Base-by-base conservation (phyloP, 129 eudicot species). In the Logfia minima region DNA sequence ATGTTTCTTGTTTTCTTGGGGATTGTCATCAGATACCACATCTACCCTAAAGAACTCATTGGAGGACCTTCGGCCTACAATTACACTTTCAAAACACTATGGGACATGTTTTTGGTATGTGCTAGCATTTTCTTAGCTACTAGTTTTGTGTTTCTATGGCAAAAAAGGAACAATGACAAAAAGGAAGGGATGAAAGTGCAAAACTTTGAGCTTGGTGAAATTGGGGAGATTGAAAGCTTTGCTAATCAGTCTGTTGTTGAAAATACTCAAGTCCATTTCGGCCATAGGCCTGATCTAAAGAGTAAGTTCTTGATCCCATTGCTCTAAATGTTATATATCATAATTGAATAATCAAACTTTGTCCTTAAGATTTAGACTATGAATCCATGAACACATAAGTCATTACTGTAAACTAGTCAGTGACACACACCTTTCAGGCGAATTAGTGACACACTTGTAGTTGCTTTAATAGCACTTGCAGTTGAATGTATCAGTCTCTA, bases 281-380 rank as follows among this genome's bases (percentile, higher is more conserved):
- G 96, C 21, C 81, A 29, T 39, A 82, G 97, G 71, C 97, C 96
- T 60, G 88, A 88, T 79, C 85, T 91, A 18, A 86, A 86, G 80
- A 88, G 94, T 86, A 87, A 77, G 87, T 66, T 52, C 3, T 53
- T 8, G 24, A 39, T 59, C 45, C 55, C 22, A 18, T 48, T 69
- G 32, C 5, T 37, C 23, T 51, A 28, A 41, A 62, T 14, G 7
- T 8, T 77, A 85, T 70, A 48, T 48, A 48, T 13, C 0, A 48
- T 48, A 14, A 45, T 45, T 13, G 18, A 45, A 48, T 48, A 48
- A 43, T 43, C 3, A 10, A 43, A 43, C 51, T 39, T 9, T 43
- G 17, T 43, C 51, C 51, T 43, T 43, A 11, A 43, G 51, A 43
- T 43, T 43, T 1, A 43, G 16, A 43, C 13, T 2, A 10, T 10